Percentiles rank a stretch among this genome's conserved stretches.
phyloP scores from a whole-genome alignment of 805 yeast species.

The Ogataea degrootiae region DNA sequence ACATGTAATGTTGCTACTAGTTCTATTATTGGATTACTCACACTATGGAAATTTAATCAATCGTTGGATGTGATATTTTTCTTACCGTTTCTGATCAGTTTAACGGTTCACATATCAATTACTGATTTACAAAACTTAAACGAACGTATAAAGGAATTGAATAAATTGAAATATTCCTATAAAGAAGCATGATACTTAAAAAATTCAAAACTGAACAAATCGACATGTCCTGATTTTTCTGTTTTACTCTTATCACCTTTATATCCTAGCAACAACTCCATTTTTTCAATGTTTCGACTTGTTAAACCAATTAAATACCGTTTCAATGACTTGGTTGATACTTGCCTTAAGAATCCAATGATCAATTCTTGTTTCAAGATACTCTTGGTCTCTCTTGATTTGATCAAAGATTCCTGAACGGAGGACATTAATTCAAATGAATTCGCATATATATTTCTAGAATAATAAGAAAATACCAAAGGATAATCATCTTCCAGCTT shows the following conservation, averaged over 20 bases:
- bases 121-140: conserved; percentile 16
- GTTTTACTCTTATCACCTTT: not conserved
- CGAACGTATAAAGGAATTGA: conserved; percentile 17
- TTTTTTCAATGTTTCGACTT: conserved; percentile 1
- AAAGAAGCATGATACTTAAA: conserved; percentile 27
- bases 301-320: conserved; percentile 5
- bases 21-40: conserved; percentile 5
- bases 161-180: conserved; percentile 24
- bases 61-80: conserved; percentile 20
- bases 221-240: not conserved
- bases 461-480: conserved; percentile 24
- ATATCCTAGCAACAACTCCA: not conserved
- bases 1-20: conserved; percentile 4
- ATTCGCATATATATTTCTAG: conserved; percentile 15
- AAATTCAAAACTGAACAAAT: conserved; percentile 13
- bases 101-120: conserved; percentile 14
- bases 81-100: conserved; percentile 22
- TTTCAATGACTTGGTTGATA: conserved; percentile 8
- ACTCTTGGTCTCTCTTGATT: conserved; percentile 11
- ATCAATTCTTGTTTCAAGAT: conserved; percentile 17
- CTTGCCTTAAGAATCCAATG: conserved; percentile 23
- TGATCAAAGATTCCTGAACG: conserved; percentile 15
- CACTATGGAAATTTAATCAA: conserved; percentile 6
- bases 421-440: conserved; percentile 13
- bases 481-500: conserved; percentile 25